phyloP scores from a whole-genome alignment of 352 stramenopile species.

The Phytophthora capsici region DNA sequence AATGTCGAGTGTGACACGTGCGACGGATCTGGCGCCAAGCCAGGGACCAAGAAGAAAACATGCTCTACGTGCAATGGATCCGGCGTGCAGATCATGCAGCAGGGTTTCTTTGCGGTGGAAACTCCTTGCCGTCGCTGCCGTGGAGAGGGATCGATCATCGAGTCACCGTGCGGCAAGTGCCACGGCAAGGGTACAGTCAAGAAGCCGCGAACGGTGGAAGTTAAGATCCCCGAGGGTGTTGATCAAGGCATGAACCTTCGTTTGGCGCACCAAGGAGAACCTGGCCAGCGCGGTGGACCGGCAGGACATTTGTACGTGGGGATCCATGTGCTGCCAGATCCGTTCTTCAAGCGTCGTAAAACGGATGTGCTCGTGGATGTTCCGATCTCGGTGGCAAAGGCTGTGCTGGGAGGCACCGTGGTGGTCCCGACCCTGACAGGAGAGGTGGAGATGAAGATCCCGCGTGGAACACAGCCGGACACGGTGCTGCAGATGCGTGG shows the following conservation, averaged over 20 bases:
- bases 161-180: conserved; percentile 83
- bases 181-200: conserved; percentile 82
- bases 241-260: conserved; percentile 97
- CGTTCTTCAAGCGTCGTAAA: conserved; percentile 97
- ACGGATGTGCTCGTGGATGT: conserved; percentile 95
- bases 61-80: conserved; percentile 85
- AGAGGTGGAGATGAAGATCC: conserved; percentile 97
- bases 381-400: conserved; percentile 93
- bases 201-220: conserved; percentile 93
- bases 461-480: conserved; percentile 95
- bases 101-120: conserved; percentile 92
- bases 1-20: conserved; percentile 85
- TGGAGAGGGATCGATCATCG: conserved; percentile 83
- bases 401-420: conserved; percentile 93
- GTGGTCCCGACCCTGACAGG: conserved; percentile 97
- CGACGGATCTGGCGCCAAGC: conserved; percentile 82
- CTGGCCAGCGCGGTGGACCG: conserved; percentile 83
- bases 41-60: conserved; percentile 81
- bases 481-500: conserved; percentile 96
- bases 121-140: conserved; percentile 83
- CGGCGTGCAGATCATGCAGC: conserved; percentile 87
- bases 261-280: conserved; percentile 92
- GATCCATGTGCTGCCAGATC: conserved; percentile 94
- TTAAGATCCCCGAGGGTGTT: conserved; percentile 95
- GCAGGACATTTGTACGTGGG: conserved; percentile 95